Evolutionary conservation across 257 asterid genomes (phyloP), one percentile per base, ranked within the genome.

Genomic region (Penstemon eatonii): DNA sequence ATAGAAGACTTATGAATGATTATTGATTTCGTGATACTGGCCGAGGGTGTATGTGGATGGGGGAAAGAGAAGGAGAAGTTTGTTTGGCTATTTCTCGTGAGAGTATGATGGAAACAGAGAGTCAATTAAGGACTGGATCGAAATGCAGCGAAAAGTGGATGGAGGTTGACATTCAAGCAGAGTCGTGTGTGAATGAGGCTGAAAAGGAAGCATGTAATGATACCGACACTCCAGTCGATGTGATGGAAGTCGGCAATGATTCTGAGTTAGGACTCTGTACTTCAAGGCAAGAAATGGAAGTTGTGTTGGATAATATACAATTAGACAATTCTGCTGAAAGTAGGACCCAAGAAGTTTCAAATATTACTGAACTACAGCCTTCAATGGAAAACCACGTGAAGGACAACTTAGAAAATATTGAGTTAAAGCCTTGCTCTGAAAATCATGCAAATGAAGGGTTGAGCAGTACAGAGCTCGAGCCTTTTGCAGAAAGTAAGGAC

Each of bases 351-450:
- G 84, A 71, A 60, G 75, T 63, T 12, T 39, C 45, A 33, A 53
- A 63, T 69, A 65, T 66, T 53, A 66, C 38, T 61, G 88, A 81
- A 45, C 66, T 72, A 66, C 81, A 75, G 58, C 63, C 71, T 46
- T 18, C 36, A 51, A 52, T 57, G 19, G 77, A 64, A 55, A 75
- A 56, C 60, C 75, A 71, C 12, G 57, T 57, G 62, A 84, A 85
- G 81, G 86, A 80, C 56, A 76, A 57, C 64, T 73, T 79, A 8
- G 84, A 73, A 37, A 91, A 69, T 59, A 76, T 44, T 52, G 84
- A 72, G 54, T 57, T 67, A 18, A 80, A 59, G 68, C 41, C 78
- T 42, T 60, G 72, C 44, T 8, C 19, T 8, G 73, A 53, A 42
- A 49, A 70, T 44, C 73, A 57, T 52, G 79, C 47, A 7, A 63